A percentile compares a stretch with the other conserved stretches of the same genome.
These are phyloP conservation scores for Nidularia sp. DNA, from an alignment of 768 basidiomycete genomes.

Conservation along the genomic window DNA sequence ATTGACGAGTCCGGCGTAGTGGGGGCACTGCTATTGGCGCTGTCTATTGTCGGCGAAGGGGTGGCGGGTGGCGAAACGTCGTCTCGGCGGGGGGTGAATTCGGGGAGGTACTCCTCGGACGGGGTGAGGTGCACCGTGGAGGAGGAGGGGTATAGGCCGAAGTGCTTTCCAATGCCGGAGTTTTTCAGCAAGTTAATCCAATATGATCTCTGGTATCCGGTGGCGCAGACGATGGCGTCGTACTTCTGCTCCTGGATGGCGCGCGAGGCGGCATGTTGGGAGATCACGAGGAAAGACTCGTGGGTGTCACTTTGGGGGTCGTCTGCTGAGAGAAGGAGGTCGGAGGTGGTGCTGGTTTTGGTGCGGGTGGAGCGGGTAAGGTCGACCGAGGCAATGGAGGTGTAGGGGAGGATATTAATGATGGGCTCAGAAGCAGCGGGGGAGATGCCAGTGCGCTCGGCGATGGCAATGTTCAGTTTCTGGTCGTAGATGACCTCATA, in stretches of 20 bases:
- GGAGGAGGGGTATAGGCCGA: slow-evolving; percentile 21
- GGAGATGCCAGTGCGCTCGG: slow-evolving; percentile 20
- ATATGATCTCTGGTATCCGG: slow-evolving; percentile 46
- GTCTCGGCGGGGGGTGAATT: slow-evolving; percentile 4
- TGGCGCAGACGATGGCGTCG: slow-evolving; percentile 47
- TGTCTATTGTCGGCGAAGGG: slow-evolving; percentile 14
- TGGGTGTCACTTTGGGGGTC: neutral
- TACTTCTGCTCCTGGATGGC: slow-evolving; percentile 27
- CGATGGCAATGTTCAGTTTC: slow-evolving; percentile 38
- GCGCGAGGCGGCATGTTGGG: slow-evolving; percentile 33
- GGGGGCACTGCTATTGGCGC: slow-evolving; percentile 15
- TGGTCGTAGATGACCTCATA: slow-evolving; percentile 50
- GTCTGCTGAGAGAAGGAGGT: slow-evolving; percentile 15
- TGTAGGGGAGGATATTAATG: slow-evolving; percentile 33
- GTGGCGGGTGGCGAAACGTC: slow-evolving; percentile 5
- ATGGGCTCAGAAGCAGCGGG: slow-evolving; percentile 15
- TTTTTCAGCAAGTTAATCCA: slow-evolving; percentile 39
- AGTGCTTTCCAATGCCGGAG: slow-evolving; percentile 32
- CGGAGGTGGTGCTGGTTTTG: neutral
- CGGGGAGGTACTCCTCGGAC: slow-evolving; percentile 8
- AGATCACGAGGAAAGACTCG: slow-evolving; percentile 14
- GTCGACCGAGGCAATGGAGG: slow-evolving; percentile 27
- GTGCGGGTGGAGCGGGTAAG: slow-evolving; percentile 2
- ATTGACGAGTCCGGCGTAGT: slow-evolving; percentile 16
- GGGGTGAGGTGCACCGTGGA: slow-evolving; percentile 18